Base-by-base conservation (phyloP, 2,329 filamentous ascomycete species). In the Colletotrichum magnum region DNA sequence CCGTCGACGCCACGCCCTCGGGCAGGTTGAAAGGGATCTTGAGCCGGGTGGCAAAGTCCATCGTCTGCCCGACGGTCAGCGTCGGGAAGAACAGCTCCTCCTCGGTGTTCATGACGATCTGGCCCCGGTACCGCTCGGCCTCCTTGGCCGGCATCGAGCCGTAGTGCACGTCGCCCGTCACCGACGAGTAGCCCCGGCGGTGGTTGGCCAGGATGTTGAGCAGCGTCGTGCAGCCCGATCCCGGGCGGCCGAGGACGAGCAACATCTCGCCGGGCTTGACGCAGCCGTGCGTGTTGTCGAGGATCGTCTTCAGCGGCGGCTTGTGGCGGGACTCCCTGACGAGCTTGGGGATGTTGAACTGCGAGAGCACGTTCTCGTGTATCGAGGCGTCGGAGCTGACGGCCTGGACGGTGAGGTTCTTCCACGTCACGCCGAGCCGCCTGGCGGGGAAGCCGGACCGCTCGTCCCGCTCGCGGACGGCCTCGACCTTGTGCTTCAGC, bases 211-310 rank as follows among this genome's bases (percentile, higher is more conserved):
- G 83, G 73, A 92, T 84, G 74, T 92, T 94, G 53, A 94, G 82
- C 16, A 94, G 83, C 0, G 91, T 92, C 0, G 91, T 93, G 76
- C 92, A 94, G 41, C 91, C 91, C 3, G 89, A 85, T 0, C 91
- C 92, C 0, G 92, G 91, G 1, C 90, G 85, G 3, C 92, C 92
- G 0, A 93, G 82, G 0, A 93, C 90, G 0, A 93, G 80, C 1
- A 93, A 79, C 91, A 93, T 92, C 78, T 93, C 90, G 21, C 91
- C 92, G 0, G 91, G 91, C 76, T 90, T 90, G 58, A 94, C 88
- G 72, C 90, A 92, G 12, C 92, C 92, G 75, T 90, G 87, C 66
- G 86, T 88, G 73, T 88, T 84, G 61, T 92, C 86, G 24, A 94
- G 79, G 53, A 94, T 90, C 0, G 89, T 91, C 71, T 87, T 88